These are phyloP conservation scores for Tubosaeta sp. DNA, from an alignment of 768 basidiomycete genomes.

Conservation along the genomic window DNA sequence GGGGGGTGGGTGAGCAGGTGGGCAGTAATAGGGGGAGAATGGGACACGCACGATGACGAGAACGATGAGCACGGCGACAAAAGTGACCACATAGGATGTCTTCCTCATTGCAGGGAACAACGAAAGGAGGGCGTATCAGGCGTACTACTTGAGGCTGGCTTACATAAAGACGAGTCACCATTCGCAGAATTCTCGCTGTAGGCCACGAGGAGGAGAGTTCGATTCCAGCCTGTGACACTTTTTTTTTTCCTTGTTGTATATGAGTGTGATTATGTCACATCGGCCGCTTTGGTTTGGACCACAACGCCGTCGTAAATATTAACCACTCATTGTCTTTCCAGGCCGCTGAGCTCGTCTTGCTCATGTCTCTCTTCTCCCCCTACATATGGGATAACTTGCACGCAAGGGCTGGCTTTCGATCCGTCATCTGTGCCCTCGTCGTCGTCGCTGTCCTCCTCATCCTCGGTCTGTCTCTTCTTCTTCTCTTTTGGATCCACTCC, in stretches of 20 bases:
- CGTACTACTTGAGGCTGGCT: slow-evolving; percentile 13
- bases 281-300: too few relatives aligned
- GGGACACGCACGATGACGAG: slow-evolving; percentile 46
- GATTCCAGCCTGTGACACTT: slow-evolving; percentile 34
- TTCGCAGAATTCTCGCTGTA: too few relatives aligned
- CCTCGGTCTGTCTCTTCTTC: slow-evolving; percentile 51
- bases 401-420: slow-evolving; percentile 61
- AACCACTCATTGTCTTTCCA: too few relatives aligned
- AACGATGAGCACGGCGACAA: slow-evolving; percentile 48
- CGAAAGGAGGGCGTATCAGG: slow-evolving; percentile 4
- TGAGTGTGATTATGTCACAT: too few relatives aligned
- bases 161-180: background rate
- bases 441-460: slow-evolving; percentile 65
- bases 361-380: slow-evolving; percentile 62
- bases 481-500: background rate
- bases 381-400: slow-evolving; percentile 48
- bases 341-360: slow-evolving; percentile 31
- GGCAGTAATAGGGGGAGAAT: background rate
- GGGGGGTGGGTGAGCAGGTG: background rate
- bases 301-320: too few relatives aligned
- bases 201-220: slow-evolving; percentile 40
- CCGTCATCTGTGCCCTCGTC: slow-evolving; percentile 65
- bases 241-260: slow-evolving; percentile 2
- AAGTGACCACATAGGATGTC: slow-evolving; percentile 62
- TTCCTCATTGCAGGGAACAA: slow-evolving; percentile 51